Evolutionary conservation across 176 grass and related monocot species (phyloP).

Genomic region (Eragrostis nindensis): DNA sequence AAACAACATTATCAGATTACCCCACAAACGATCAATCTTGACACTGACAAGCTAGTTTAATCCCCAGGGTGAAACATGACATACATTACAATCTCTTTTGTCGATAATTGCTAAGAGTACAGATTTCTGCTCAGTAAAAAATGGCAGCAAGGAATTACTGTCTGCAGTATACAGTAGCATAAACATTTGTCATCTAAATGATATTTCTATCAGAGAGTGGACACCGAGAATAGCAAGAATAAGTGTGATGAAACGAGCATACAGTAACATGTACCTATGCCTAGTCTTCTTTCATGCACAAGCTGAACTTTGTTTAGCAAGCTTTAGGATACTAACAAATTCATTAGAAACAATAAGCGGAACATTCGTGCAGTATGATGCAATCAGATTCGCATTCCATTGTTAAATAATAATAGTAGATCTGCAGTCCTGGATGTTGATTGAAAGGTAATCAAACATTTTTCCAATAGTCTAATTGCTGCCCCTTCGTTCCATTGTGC

Average conservation of each 20-base stretch:
- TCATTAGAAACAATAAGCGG: constrained; percentile 30
- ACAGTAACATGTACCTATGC: constrained; percentile 12
- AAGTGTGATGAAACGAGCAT: neutral
- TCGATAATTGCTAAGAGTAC: constrained; percentile 49
- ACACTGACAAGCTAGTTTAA: constrained; percentile 43
- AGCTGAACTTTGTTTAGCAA: neutral
- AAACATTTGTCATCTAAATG: constrained; percentile 7
- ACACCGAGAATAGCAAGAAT: neutral
- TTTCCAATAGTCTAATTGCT: constrained; percentile 28
- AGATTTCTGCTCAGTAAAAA: neutral
- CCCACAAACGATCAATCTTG: constrained; percentile 5
- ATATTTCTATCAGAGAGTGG: neutral
- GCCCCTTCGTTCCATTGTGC: constrained; percentile 25
- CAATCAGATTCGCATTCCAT: constrained; percentile 27
- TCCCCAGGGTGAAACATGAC: constrained; percentile 41
- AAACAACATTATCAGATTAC: constrained; percentile 33
- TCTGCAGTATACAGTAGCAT: neutral
- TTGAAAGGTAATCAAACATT: constrained; percentile 35
- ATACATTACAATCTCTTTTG: constrained; percentile 29
- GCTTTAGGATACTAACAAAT: constrained; percentile 20
- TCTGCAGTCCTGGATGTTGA: constrained; percentile 56
- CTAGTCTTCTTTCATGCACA: neutral
- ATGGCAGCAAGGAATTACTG: constrained; percentile 15
- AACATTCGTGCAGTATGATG: constrained; percentile 36
- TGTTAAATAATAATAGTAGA: constrained; percentile 8